Base-by-base conservation (phyloP, 805 yeast species). In the Saccharomycopsis microspora region DNA sequence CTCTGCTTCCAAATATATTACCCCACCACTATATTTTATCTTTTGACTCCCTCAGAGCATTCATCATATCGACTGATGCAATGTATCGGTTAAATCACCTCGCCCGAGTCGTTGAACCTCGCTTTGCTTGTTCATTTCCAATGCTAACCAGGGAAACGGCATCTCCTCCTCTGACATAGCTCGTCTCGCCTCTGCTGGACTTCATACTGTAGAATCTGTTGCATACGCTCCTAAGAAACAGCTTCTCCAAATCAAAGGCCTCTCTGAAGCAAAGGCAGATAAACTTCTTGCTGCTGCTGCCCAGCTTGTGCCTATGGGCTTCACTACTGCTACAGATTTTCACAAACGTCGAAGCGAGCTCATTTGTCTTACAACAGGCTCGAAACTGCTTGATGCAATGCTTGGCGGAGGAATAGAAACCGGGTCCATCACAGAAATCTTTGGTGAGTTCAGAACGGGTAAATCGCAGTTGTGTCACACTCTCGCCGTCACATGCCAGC, bases 331-430 rank as follows among this genome's bases (percentile, higher is more conserved):
- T 3, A 82, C 95, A 1, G 97, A 88, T 62, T 87, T 86, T 62
- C 96, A 88, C 63, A 78, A 81, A 57, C 75, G 96, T 58, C 74
- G 97, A 57, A 79, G 90, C 4, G 96, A 88, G 61, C 75, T 93
- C 65, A 88, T 93, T 49, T 85, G 96, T 59, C 69, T 93, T 47
- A 89, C 97, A 1, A 90, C 98, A 0, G 98, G 98, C 1, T 88
- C 97, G 2, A 87, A 88, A 60, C 90, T 87, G 58, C 70, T 93
- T 41, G 98, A 93, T 62, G 87, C 96, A 1, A 69, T 93, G 44
- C 69, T 93, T 38, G 97, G 97, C 6, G 98, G 98, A 46, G 98
- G 98, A 39, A 76, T 93, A 45, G 98, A 93, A 63, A 93, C 98
- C 0, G 98, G 98, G 2, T 85, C 96, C 2, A 83, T 93, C 55